Base-by-base conservation (phyloP, 2,329 filamentous ascomycete genomes). In the Colletotrichum camelliae region DNA sequence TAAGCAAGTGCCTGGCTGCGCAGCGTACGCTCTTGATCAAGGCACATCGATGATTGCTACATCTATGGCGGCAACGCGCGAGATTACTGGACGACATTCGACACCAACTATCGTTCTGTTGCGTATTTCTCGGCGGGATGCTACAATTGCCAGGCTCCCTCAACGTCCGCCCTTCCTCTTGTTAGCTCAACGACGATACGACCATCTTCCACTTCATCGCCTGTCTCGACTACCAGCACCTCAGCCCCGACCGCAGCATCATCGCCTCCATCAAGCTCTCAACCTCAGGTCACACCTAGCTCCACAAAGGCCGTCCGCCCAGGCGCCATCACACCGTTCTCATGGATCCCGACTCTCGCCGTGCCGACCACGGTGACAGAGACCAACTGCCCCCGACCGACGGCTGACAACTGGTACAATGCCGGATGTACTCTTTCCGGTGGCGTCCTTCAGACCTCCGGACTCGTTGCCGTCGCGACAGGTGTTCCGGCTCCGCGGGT, bases 381-480 rank as follows among this genome's bases (percentile, higher is more conserved):
- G 35, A 67, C 70, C 4, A 64, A 29, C 39, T 72, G 70, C 29
- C 64, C 48, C 15, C 27, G 33, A 21, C 70, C 70, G 6, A 72
- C 62, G 13, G 61, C 35, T 18, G 70, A 5, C 33, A n/a, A 60
- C 16, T 72, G 70, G 70, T 72, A 72, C 55, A 48, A 18, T 12
- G 70, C 70, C 48, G 70, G 70, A n/a, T 72, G 70, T n/a, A 72
- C 62, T 16, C 37, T 72, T 2, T 72, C 70, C 62, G 70, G 70
- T 33, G 70, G 62, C 16, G 48, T 64, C 6, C 37, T 71, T 1
- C 69, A 66, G 62, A 57, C 43, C 7, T 71, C 69, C 13, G 69
- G 69, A 4, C 69, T 71, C 21, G 37, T 66, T 1, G 69, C 69
- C 10, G 24, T 71, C 2, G 69, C 69, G 16, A 72, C 70, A 21